Evolutionary conservation across 345 rosid species (phyloP), one percentile per base, ranked within the genome.

Genomic region (Brassica cretica): DNA sequence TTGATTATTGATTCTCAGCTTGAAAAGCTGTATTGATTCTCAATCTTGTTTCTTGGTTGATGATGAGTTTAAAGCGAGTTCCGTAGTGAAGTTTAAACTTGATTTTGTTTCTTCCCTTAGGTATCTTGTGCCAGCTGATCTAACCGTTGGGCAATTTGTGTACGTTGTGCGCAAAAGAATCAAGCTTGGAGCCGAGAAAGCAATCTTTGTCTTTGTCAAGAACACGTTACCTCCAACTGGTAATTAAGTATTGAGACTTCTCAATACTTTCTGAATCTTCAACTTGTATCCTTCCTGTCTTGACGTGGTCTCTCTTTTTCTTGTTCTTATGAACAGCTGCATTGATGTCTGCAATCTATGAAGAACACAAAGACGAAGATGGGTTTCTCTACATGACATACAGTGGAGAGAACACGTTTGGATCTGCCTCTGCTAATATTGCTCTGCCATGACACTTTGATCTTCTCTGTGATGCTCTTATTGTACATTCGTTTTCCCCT

Each of bases 381-480:
- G 97, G 94, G 44, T 92, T 92, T 82, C 88, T 92, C 51, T 90
- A 92, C 63, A 90, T 90, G 64, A 86, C 94, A 30, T 92, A 92
- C 87, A 90, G 94, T 27, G 96, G 97, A 10, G 96, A 90, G 79
- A 92, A 92, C 83, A 88, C 94, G 18, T 92, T 92, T 62, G 97
- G 97, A 68, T 73, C 49, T 21, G 0, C 29, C 35, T 79, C 35
- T 79, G 78, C n/a, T 79, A 32, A 53, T 7, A 11, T n/a, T n/a
- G 12, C 76, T 71, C 24, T 53, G 64, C 66, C 39, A 70, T 5
- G 15, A 35, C 16, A 4, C 19, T 15, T 59, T 51, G 65, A 68
- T 78, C 24, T n/a, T 16, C 67, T 39, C 18, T 2, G 7, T 49
- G 56, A 49, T 64, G 68, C 16, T 59, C 16, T 59, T 66, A 73